Evolutionary conservation across 2,329 filamentous ascomycete genomes (phyloP), one percentile per base, ranked within the genome.

Genomic region (Xylariales sp.): DNA sequence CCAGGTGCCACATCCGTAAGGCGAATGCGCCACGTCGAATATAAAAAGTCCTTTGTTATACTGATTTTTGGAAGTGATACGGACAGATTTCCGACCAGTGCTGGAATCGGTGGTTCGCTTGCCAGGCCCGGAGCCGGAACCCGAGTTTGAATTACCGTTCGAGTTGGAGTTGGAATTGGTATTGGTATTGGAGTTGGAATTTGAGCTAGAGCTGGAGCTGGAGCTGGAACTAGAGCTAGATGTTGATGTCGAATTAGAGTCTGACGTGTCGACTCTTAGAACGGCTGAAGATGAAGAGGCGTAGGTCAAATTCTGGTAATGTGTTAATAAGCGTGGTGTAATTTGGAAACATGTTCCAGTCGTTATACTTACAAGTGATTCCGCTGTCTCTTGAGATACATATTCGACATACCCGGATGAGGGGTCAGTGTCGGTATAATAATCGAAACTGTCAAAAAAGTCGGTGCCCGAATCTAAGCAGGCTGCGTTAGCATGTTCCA

Each of bases 301-400:
- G 48, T 76, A 77, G 1, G 82, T 85, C 21, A 85, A 67, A 57
- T 85, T 85, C n/a, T n/a, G n/a, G n/a, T n/a, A n/a, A n/a, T n/a
- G n/a, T n/a, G n/a, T n/a, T n/a, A n/a, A n/a, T n/a, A n/a, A n/a
- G n/a, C n/a, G n/a, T n/a, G n/a, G n/a, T n/a, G n/a, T n/a, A n/a
- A n/a, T n/a, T n/a, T n/a, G n/a, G n/a, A n/a, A n/a, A n/a, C n/a
- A n/a, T n/a, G n/a, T n/a, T n/a, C n/a, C n/a, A n/a, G n/a, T n/a
- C n/a, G n/a, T n/a, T n/a, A n/a, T n/a, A n/a, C n/a, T n/a, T n/a
- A n/a, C 71, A 28, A 70, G 57, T 31, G 51, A 49, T 28, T 53
- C 39, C 7, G 72, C 73, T 23, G 62, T 57, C 17, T 49, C 59
- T 17, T 52, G 45, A 6, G 69, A 65, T 5, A 75, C 72, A 41